Percentiles rank a stretch among this genome's conserved stretches.
phyloP scores from a whole-genome alignment of 768 basidiomycete species.

The Naganishia vaughanmartiniae region DNA sequence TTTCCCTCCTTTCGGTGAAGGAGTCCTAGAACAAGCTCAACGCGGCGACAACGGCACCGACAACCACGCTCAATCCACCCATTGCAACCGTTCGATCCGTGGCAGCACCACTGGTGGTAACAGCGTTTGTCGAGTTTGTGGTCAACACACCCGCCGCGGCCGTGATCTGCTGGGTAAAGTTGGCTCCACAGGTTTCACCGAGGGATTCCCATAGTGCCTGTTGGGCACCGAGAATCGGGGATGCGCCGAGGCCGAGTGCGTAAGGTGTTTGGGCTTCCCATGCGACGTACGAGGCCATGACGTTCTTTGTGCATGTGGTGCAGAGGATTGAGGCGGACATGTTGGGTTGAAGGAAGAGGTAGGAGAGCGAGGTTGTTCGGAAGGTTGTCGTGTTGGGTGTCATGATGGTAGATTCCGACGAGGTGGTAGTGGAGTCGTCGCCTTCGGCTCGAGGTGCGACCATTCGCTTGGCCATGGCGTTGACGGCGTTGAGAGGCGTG shows the following conservation, averaged over 20 bases:
- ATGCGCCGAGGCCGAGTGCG: slow-evolving; percentile 67
- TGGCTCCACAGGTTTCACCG: slow-evolving; percentile 63
- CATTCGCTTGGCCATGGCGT: slow-evolving; percentile 37
- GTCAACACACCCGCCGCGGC: slow-evolving; percentile 42
- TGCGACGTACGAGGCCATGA: slow-evolving; percentile 71
- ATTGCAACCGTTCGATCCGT: neutral
- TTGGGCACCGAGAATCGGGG: slow-evolving; percentile 68
- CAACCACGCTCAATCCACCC: slow-evolving; percentile 15
- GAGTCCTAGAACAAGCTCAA: slow-evolving; percentile 11
- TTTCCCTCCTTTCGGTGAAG: neutral
- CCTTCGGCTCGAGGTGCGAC: slow-evolving; percentile 17
- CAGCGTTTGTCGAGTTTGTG: slow-evolving; percentile 1
- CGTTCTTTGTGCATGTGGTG: slow-evolving; percentile 55
- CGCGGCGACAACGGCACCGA: slow-evolving; percentile 9
- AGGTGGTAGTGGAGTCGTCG: slow-evolving; percentile 31
- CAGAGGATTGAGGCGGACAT: slow-evolving; percentile 41
- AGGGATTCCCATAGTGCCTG: slow-evolving; percentile 64
- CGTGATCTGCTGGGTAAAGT: slow-evolving; percentile 58
- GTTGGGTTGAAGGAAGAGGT: slow-evolving; percentile 69
- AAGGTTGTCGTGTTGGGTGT: slow-evolving; percentile 59
- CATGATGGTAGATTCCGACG: slow-evolving; percentile 37
- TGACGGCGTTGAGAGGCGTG: slow-evolving; percentile 34
- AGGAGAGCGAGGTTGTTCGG: slow-evolving; percentile 59
- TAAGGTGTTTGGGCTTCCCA: slow-evolving; percentile 73
- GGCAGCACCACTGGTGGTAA: neutral